phyloP scores from a whole-genome alignment of 2,329 filamentous ascomycete genomes.

The Colletotrichum shisoi region DNA sequence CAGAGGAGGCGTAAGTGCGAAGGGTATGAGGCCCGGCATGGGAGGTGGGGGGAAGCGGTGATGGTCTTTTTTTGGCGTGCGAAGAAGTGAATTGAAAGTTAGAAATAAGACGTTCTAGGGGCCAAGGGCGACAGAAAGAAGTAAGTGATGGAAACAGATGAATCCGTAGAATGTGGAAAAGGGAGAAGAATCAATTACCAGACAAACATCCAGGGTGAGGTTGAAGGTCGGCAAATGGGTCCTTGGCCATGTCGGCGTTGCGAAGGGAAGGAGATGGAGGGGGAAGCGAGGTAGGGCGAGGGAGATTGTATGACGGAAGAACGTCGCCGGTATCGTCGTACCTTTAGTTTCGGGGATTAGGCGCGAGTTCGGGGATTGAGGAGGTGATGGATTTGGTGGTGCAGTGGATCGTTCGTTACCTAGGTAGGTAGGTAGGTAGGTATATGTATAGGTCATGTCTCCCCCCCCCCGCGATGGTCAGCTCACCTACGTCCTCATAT shows the following conservation, averaged over 20 bases:
- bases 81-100: slow-evolving; percentile 3
- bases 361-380: slow-evolving; percentile 31
- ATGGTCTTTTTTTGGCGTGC: slow-evolving; percentile 14
- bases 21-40: slow-evolving; percentile 37
- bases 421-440: too few species aligned
- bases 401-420: neutral
- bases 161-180: neutral
- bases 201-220: slow-evolving; percentile 26
- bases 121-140: neutral
- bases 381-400: neutral
- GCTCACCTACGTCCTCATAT: too few species aligned
- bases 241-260: slow-evolving; percentile 30
- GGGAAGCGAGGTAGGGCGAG: slow-evolving; percentile 22
- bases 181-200: slow-evolving; percentile 26
- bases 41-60: slow-evolving; percentile 22
- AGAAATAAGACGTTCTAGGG: slow-evolving; percentile 13
- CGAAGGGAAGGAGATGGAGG: slow-evolving; percentile 10
- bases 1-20: slow-evolving; percentile 32
- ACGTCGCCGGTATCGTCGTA: slow-evolving; percentile 21
- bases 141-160: neutral
- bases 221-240: slow-evolving; percentile 23
- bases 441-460: too few species aligned
- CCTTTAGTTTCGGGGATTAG: slow-evolving; percentile 36
- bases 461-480: too few species aligned
- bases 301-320: slow-evolving; percentile 20